Evolutionary conservation across 1,139 yeast species (phyloP).

Genomic region (Yamadazyma aaseri): DNA sequence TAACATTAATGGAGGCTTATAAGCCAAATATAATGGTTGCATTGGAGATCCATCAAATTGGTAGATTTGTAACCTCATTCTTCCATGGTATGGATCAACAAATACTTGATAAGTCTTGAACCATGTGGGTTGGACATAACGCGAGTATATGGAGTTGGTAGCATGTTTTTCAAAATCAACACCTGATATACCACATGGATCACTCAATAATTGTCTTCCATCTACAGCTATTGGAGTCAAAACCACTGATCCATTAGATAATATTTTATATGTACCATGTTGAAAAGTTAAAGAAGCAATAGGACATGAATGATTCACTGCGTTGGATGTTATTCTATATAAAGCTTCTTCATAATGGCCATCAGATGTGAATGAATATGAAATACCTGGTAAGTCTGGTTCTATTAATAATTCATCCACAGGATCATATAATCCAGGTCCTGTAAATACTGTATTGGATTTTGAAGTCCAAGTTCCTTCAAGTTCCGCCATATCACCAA

Average conservation of each 20-base stretch:
- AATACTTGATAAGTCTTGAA: constrained; percentile 58
- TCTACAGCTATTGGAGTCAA: constrained; percentile 80
- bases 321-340: constrained; percentile 72
- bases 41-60: constrained; percentile 79
- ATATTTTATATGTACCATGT: constrained; percentile 76
- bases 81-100: constrained; percentile 80
- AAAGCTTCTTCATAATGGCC: constrained; percentile 89
- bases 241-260: constrained; percentile 63
- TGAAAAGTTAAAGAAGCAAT: constrained; percentile 79
- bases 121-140: constrained; percentile 68
- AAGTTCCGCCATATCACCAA: constrained; percentile 38
- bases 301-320: constrained; percentile 78
- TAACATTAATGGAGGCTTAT: constrained; percentile 92
- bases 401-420: constrained; percentile 90
- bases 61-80: constrained; percentile 69
- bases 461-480: constrained; percentile 97
- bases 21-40: constrained; percentile 89
- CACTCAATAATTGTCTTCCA: constrained; percentile 87
- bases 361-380: constrained; percentile 88
- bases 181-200: constrained; percentile 69
- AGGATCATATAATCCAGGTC: constrained; percentile 96
- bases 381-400: constrained; percentile 92
- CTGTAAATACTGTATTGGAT: constrained; percentile 91
- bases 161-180: constrained; percentile 17
- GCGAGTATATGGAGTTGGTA: constrained; percentile 53